Percentiles rank a stretch among this genome's conserved stretches.
Conservation (phyloP, 345 rosid genomes). For the Luvunga scandens region DNA sequence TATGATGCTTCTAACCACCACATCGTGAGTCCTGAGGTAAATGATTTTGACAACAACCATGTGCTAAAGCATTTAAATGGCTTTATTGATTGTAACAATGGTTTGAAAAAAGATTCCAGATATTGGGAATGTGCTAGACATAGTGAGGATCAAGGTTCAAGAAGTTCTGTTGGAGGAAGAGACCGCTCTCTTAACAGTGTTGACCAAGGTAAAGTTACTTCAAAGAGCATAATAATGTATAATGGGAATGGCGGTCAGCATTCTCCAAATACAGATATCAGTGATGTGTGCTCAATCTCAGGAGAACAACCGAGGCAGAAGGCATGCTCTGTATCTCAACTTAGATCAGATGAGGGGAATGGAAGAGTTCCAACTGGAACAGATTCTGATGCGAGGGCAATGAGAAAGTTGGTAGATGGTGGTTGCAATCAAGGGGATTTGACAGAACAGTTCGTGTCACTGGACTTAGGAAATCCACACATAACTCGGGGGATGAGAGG, state of each 20-base stretch:
- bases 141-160: constrained; percentile 19
- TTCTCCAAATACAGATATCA: constrained; percentile 4
- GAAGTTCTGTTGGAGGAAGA: constrained; percentile 16
- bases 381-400: neutral
- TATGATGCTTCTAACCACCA: constrained; percentile 9
- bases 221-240: constrained; percentile 10
- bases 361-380: neutral
- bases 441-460: neutral
- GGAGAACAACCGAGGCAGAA: constrained; percentile 9
- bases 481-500: constrained; percentile 26
- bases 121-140: constrained; percentile 1
- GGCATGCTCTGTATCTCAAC: constrained; percentile 13
- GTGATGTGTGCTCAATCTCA: constrained; percentile 1
- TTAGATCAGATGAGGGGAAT: neutral
- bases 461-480: constrained; percentile 19
- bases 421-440: neutral
- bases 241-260: constrained; percentile 8
- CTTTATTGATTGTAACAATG: neutral
- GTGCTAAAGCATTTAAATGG: constrained; percentile 1
- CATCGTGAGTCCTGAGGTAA: constrained; percentile 5
- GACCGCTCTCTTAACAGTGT: neutral
- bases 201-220: neutral
- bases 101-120: constrained; percentile 8
- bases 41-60: constrained; percentile 8
- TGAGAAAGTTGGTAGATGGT: constrained; percentile 8